phyloP scores from a whole-genome alignment of 345 rosid species.

The Passiflora organensis region DNA sequence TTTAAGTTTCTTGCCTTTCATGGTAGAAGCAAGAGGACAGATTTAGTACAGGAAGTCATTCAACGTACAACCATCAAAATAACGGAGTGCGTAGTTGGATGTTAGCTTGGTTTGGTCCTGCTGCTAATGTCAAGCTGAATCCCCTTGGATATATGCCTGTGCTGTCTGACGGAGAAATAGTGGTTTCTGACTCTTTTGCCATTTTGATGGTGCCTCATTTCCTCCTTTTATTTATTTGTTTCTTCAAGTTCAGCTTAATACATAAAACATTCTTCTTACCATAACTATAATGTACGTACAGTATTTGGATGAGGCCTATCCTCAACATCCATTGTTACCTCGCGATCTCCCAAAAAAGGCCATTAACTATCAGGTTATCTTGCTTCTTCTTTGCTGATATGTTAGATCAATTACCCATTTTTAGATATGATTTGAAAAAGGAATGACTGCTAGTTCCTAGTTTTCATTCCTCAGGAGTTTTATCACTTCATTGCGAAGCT shows the following conservation, averaged over 20 bases:
- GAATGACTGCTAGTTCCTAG: too few species aligned
- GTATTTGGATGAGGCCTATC: conserved; percentile 87
- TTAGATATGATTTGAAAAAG: too few species aligned
- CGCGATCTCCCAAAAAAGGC: conserved; percentile 53
- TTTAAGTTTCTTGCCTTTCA: too few species aligned
- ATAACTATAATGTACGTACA: conserved; percentile 14
- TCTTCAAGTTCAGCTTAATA: not conserved
- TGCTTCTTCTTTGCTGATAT: not conserved
- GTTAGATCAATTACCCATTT: not conserved
- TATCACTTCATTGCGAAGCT: too few species aligned
- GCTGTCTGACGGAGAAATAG: conserved; percentile 63
- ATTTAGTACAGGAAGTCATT: too few species aligned
- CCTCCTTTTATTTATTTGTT: not conserved
- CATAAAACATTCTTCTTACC: not conserved
- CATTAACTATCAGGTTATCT: conserved; percentile 58
- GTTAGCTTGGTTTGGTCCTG: too few species aligned
- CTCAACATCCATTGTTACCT: conserved; percentile 63
- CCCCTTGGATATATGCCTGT: conserved; percentile 79
- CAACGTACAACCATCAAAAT: too few species aligned
- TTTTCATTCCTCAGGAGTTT: too few species aligned
- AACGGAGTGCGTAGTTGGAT: too few species aligned
- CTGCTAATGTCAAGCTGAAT: too few species aligned
- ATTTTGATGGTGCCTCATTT: conserved; percentile 44
- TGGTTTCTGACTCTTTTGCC: conserved; percentile 71
- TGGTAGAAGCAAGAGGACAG: too few species aligned